Percentiles rank a stretch among this genome's conserved stretches.
These are phyloP conservation scores for Xerophyta viscosa DNA, from an alignment of 106 monocot species.

Conservation along the genomic window DNA sequence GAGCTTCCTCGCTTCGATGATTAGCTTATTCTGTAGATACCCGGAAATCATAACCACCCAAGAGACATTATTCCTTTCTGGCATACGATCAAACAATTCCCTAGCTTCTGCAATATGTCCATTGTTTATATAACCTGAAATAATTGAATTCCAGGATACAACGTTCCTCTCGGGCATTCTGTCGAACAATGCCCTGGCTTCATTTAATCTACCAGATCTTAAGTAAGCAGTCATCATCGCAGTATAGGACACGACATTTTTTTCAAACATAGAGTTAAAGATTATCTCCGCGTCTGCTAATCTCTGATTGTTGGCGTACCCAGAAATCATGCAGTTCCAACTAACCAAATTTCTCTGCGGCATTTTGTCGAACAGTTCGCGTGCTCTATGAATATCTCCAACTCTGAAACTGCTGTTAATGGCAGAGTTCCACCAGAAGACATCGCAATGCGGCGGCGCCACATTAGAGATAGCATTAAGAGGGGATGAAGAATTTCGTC, in stretches of 20 bases:
- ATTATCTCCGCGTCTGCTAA: conserved; percentile 22
- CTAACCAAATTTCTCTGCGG: conserved; percentile 44
- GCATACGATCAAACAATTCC: conserved; percentile 60
- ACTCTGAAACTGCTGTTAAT: conserved; percentile 32
- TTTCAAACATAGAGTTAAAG: conserved; percentile 44
- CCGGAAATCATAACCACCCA: conserved; percentile 61
- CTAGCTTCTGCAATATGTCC: conserved; percentile 31
- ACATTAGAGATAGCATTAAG: too few relatives aligned
- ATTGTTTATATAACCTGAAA: conserved; percentile 32
- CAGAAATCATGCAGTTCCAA: conserved; percentile 74
- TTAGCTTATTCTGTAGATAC: conserved; percentile 33
- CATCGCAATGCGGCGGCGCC: conserved; percentile 6
- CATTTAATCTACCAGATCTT: conserved; percentile 25
- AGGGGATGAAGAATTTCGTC: too few relatives aligned
- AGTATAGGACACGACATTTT: conserved; percentile 38
- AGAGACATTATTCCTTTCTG: conserved; percentile 33
- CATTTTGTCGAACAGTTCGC: conserved; percentile 44
- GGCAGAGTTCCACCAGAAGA: conserved; percentile 53
- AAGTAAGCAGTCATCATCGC: conserved; percentile 48
- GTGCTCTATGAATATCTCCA: conserved; percentile 30
- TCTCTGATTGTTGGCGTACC: conserved; percentile 22
- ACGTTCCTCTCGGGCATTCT: conserved; percentile 53
- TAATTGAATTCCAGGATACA: conserved; percentile 70
- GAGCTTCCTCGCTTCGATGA: conserved; percentile 37
- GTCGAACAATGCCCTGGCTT: conserved; percentile 49